Base-by-base conservation (phyloP, 257 asterid species). In the Petrea volubilis region DNA sequence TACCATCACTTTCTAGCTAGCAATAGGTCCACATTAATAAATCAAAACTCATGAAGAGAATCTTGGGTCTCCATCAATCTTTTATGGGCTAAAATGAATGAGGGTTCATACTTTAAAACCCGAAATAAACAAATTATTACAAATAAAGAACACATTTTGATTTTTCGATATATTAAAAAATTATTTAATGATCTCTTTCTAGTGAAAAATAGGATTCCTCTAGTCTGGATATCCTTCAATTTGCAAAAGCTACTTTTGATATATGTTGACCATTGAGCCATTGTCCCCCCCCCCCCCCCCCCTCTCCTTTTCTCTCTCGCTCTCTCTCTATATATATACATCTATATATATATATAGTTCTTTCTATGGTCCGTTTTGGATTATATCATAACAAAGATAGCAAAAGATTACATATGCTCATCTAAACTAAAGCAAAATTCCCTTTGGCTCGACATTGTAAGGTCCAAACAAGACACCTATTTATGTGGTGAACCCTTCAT, bases 201-300 rank as follows among this genome's bases (percentile, higher is more conserved):
- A 50, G 73, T 56, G 13, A 46, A 27, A 71, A 77, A 71, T n/a
- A 71, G 64, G 52, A 77, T 77, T 77, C 81, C 69, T 14, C 63
- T 46, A 46, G 68, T 24, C 61, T 76, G 64, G 68, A 56, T 28
- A 70, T 64, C 74, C 73, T 50, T 66, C 67, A 38, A 55, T 58
- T 33, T n/a, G 17, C 60, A n/a, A 67, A 73, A 74, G 79, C 60
- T 10, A 68, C 73, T 78, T 52, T 78, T 78, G 4, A 46, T 44
- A 29, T 69, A n/a, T 21, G 73, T 73, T 78, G 82, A 68, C 76
- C 36, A 62, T 24, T 53, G 60, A 44, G 64, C 44, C 58, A 3
- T 56, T 13, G 7, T 10, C 40, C 64, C 18, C 59, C 25, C 33
- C 56, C 73, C 7, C 5, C 33, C 60, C 50, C 49, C 49, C 20